phyloP scores from a whole-genome alignment of 805 yeast genomes.

The Wickerhamomyces ciferrii region DNA sequence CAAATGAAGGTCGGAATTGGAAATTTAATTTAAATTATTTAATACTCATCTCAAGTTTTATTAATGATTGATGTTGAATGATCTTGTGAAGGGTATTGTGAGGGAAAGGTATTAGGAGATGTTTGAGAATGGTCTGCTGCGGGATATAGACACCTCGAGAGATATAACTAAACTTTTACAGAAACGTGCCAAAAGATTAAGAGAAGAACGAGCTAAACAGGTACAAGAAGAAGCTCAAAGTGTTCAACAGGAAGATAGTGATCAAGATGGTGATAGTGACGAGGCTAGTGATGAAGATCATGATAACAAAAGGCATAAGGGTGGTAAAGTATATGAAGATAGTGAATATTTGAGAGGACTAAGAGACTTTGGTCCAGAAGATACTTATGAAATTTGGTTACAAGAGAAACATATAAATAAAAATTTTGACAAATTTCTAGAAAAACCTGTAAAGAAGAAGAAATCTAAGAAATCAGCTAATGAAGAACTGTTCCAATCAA shows the following conservation, averaged over 20 bases:
- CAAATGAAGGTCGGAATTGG: background rate
- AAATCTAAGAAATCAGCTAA: background rate
- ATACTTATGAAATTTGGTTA: constrained; percentile 20
- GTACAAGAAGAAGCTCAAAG: too few relatives aligned
- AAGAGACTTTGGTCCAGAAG: constrained; percentile 10
- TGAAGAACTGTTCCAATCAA: background rate
- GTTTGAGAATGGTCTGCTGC: background rate
- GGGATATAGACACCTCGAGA: background rate
- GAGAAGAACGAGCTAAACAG: background rate
- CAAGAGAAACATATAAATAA: constrained; percentile 9
- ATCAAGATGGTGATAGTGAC: background rate
- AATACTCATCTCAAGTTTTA: background rate
- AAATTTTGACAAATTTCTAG: constrained; percentile 2
- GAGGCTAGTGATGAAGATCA: background rate
- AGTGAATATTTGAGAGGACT: background rate
- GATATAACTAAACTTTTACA: background rate
- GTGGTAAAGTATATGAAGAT: background rate
- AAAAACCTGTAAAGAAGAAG: background rate
- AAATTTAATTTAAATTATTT: too few relatives aligned
- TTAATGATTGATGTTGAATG: too few relatives aligned
- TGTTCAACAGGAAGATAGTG: too few relatives aligned
- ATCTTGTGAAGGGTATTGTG: background rate
- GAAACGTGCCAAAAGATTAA: background rate
- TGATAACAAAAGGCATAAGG: too few relatives aligned
- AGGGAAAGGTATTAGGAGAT: background rate